These are phyloP conservation scores for Brasenia schreberi DNA, from an alignment of 164 flowering plant species.

Conservation along the genomic window DNA sequence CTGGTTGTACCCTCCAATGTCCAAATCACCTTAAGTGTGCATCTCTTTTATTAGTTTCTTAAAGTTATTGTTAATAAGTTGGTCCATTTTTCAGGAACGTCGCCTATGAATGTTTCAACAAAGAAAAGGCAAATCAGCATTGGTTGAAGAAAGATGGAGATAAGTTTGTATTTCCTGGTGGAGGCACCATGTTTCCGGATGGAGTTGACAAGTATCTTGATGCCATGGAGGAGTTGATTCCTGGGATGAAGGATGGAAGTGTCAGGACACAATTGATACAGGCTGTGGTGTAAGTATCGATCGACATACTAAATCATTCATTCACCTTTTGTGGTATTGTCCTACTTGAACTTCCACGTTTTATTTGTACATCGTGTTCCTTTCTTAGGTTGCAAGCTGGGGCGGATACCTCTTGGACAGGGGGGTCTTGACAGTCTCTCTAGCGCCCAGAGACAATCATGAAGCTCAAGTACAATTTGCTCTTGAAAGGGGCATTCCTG, in stretches of 20 bases:
- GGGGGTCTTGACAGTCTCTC: slow-evolving; percentile 79
- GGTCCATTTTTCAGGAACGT: slow-evolving; percentile 50
- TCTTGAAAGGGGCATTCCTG: slow-evolving; percentile 95
- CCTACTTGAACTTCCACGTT: not conserved
- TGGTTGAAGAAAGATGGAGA: slow-evolving; percentile 93
- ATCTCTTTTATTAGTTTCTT: not conserved
- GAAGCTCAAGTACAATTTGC: slow-evolving; percentile 99
- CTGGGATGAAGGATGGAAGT: slow-evolving; percentile 86
- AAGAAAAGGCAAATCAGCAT: slow-evolving; percentile 82
- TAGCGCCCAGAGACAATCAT: slow-evolving; percentile 97
- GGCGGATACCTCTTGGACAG: slow-evolving; percentile 95
- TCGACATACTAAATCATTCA: not conserved
- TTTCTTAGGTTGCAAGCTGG: slow-evolving; percentile 93
- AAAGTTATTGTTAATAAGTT: not conserved
- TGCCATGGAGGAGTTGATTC: slow-evolving; percentile 82
- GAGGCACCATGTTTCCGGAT: slow-evolving; percentile 95
- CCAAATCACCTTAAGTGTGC: not conserved
- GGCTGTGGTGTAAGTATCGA: slow-evolving; percentile 88
- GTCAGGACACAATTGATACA: slow-evolving; percentile 88
- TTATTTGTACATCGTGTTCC: not conserved
- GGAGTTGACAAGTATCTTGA: slow-evolving; percentile 89
- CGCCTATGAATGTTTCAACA: slow-evolving; percentile 98
- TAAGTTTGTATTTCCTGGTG: slow-evolving; percentile 91
- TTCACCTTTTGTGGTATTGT: not conserved
- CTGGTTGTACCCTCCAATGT: not conserved